Conservation (phyloP, 306 rosid species). For the Vigna nakashimae region DNA sequence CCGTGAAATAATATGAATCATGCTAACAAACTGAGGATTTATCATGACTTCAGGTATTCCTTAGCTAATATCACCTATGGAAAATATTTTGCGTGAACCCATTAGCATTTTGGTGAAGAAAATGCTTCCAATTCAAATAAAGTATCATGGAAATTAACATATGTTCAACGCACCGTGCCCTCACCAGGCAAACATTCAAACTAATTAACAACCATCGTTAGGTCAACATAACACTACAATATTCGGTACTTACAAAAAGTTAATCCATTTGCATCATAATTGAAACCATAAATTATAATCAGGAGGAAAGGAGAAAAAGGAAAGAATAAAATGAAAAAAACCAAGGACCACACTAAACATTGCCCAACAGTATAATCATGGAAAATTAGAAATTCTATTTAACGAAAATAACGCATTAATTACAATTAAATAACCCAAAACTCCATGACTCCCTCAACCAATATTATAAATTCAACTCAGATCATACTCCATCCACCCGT, state of each 20-base stretch:
- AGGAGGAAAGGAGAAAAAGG: slow-evolving; percentile 11
- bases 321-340: not conserved
- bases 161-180: slow-evolving; percentile 37
- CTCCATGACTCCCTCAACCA: not conserved
- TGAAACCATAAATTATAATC: slow-evolving; percentile 5
- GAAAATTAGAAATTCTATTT: slow-evolving; percentile 10
- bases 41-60: slow-evolving; percentile 28
- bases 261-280: not conserved
- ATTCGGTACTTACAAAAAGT: not conserved
- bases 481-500: slow-evolving; percentile 17
- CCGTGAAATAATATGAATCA: slow-evolving; percentile 4
- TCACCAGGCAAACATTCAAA: slow-evolving; percentile 13
- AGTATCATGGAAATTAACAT: slow-evolving; percentile 1
- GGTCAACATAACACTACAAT: slow-evolving; percentile 34
- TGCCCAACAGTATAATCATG: not conserved
- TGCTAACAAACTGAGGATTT: slow-evolving; percentile 2
- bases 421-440: slow-evolving; percentile 22
- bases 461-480: slow-evolving; percentile 10
- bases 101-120: slow-evolving; percentile 4
- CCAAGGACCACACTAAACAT: not conserved
- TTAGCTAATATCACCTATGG: not conserved
- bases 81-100: not conserved
- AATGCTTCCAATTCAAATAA: slow-evolving; percentile 18
- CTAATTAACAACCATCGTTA: slow-evolving; percentile 4
- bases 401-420: slow-evolving; percentile 1